phyloP scores from a whole-genome alignment of 306 rosid species.

The Coriaria nepalensis region DNA sequence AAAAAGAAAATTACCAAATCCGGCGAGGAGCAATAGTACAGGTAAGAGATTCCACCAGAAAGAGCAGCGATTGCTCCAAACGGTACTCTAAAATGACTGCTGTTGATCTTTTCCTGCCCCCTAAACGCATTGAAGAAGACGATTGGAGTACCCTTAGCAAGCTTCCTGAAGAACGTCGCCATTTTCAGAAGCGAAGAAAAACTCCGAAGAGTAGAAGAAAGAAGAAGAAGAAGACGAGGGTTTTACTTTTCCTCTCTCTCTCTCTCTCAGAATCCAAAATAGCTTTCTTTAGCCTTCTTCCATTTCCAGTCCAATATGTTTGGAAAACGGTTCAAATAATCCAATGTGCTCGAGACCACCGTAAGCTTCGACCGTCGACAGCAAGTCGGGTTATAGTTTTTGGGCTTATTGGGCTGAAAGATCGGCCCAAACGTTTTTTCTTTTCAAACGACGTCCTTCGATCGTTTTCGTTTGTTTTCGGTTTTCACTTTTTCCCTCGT shows the following conservation, averaged over 20 bases:
- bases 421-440: no score
- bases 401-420: no score
- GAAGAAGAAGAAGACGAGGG: slow-evolving; percentile 5
- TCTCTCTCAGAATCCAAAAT: not conserved
- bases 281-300: not conserved
- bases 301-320: not conserved
- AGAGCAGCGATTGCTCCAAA: slow-evolving; percentile 63
- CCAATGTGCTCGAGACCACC: no score
- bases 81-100: slow-evolving; percentile 34
- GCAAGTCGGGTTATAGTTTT: no score
- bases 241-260: not conserved
- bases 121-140: slow-evolving; percentile 24
- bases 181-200: slow-evolving; percentile 17
- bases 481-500: no score
- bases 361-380: no score
- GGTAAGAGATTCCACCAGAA: slow-evolving; percentile 70
- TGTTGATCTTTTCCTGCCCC: slow-evolving; percentile 31
- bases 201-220: not conserved
- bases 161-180: slow-evolving; percentile 57
- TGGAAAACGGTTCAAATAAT: not conserved
- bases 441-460: no score
- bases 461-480: no score
- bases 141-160: slow-evolving; percentile 47
- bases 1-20: slow-evolving; percentile 31
- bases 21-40: slow-evolving; percentile 46